These are phyloP conservation scores for Stevia rebaudiana DNA, from an alignment of 140 eudicot species.

Conservation along the genomic window DNA sequence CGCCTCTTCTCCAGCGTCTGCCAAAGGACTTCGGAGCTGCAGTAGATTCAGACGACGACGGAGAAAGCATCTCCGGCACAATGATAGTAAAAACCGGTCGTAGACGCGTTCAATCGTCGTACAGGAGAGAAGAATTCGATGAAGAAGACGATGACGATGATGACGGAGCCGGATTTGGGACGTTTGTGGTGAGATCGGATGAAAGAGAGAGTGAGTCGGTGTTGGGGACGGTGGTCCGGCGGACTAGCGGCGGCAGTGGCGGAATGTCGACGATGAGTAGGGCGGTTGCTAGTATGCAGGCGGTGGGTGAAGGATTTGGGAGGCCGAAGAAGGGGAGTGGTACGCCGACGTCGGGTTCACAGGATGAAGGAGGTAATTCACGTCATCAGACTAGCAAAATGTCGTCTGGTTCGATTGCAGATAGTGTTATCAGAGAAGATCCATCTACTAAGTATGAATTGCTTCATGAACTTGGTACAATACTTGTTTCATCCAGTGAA, in stretches of 20 bases:
- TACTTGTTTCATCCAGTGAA: background rate
- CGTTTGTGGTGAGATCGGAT: constrained; percentile 73
- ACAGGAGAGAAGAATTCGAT: constrained; percentile 23
- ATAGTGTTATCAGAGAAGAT: constrained; percentile 81
- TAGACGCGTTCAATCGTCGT: constrained; percentile 14
- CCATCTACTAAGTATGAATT: constrained; percentile 87
- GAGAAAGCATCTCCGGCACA: constrained; percentile 41
- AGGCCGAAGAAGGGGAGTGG: constrained; percentile 40
- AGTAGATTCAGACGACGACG: constrained; percentile 46
- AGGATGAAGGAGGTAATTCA: constrained; percentile 34
- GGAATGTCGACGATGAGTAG: constrained; percentile 61
- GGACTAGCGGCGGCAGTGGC: constrained; percentile 35
- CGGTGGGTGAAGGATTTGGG: constrained; percentile 61
- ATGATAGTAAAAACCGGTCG: constrained; percentile 37
- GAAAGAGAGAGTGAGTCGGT: constrained; percentile 36
- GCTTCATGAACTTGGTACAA: constrained; percentile 89
- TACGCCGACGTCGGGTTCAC: constrained; percentile 18
- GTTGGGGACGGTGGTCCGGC: constrained; percentile 62
- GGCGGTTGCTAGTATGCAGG: constrained; percentile 94
- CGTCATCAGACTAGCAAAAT: constrained; percentile 57
- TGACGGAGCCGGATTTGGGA: constrained; percentile 44
- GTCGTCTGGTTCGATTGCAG: constrained; percentile 81
- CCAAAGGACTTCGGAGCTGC: constrained; percentile 85
- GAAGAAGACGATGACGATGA: constrained; percentile 41
- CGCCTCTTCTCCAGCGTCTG: constrained; percentile 73